Evolutionary conservation across 208 protist species (phyloP), one percentile per base, ranked within the genome.

Genomic region (Trypanosoma scelopori): DNA sequence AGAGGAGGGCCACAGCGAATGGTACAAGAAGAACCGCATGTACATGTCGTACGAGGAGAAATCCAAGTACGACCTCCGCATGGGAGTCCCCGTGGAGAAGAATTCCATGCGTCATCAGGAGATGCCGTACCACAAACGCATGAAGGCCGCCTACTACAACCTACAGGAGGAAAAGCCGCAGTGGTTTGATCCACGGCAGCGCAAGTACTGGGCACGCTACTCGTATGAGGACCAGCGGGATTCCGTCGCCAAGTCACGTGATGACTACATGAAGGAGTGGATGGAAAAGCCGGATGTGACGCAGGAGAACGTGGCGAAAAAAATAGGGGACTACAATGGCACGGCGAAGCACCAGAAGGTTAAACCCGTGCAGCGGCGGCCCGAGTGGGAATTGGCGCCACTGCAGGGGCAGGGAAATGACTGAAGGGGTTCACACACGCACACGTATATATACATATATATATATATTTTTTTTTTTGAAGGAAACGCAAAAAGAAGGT

Each of bases 41-140:
- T 95, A 92, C 76, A 95, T 95, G 89, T 91, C 84, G 25, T 91
- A 93, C 56, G 89, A 95, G 66, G 89, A 95, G 30, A 92, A 93
- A 65, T 78, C 78, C 13, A 84, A 85, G 62, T 93, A 87, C 55
- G 84, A 92, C 60, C 52, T 95, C 23, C 82, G 89, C 27, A 65
- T 65, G 5, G 86, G 89, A 1, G 89, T 95, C 32, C 89, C 89
- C 16, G 81, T 95, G 5, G 84, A 95, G 68, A 91, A 89, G 52
- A 92, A 92, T 70, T 79, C 84, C 13, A 87, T 91, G 78, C 82
- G 89, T 12, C 85, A 92, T 61, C 89, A 95, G 55, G 86, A 93
- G 55, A 85, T 95, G 83, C 89, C 89, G 15, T 93, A 87, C 58
- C 84, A 92, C 46, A 82, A 86, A 55, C 82, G 83, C 37, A 85